These are phyloP conservation scores for Globisporangium ultimum DNA, from an alignment of 352 stramenopile genomes.

Conservation along the genomic window DNA sequence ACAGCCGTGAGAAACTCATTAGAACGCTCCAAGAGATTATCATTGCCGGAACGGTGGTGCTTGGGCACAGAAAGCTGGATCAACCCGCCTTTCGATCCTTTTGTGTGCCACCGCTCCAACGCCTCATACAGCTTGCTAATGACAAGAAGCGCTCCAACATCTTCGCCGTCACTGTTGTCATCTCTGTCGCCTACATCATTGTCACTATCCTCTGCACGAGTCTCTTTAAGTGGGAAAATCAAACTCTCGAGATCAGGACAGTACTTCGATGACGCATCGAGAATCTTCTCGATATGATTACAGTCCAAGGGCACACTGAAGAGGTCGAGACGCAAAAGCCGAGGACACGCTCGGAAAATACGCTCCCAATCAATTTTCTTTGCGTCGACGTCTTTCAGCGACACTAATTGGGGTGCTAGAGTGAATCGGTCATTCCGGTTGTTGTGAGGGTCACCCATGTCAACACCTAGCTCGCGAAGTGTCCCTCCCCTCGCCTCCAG, in stretches of 20 bases:
- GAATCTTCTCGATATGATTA: neutral
- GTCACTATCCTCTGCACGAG: no score
- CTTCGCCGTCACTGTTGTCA: neutral
- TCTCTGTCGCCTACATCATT: neutral
- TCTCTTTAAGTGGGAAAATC: neutral
- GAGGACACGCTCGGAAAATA: neutral
- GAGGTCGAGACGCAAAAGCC: conserved; percentile 1
- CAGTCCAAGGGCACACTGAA: neutral
- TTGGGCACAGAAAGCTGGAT: conserved; percentile 18
- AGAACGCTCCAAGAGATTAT: neutral
- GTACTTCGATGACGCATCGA: neutral
- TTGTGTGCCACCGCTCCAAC: conserved; percentile 4
- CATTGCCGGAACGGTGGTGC: conserved; percentile 6
- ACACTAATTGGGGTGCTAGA: no score
- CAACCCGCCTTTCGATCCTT: conserved; percentile 1
- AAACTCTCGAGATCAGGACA: neutral
- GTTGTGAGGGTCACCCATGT: no score
- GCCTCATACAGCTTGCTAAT: conserved; percentile 8
- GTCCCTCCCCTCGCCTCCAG: no score
- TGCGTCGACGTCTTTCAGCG: neutral
- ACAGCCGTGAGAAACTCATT: conserved; percentile 16
- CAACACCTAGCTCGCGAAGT: no score
- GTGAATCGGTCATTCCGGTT: no score
- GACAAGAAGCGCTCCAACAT: neutral
- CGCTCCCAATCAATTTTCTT: neutral